A percentile compares a stretch with the other conserved stretches of the same genome.
These are phyloP conservation scores for Hericium erinaceus DNA, from an alignment of 768 basidiomycete species.

Conservation along the genomic window DNA sequence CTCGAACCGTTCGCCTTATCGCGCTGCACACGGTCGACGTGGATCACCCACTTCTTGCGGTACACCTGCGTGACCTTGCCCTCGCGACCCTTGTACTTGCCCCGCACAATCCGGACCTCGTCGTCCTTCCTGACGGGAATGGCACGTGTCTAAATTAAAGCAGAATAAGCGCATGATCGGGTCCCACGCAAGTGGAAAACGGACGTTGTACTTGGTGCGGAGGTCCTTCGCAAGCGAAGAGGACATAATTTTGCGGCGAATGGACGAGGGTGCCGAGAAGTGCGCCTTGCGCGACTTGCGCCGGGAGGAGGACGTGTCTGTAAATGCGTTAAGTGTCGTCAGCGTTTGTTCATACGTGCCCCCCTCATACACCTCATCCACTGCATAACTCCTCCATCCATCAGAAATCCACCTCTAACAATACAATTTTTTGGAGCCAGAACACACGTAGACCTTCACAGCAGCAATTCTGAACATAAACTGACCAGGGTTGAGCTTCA, in stretches of 20 bases:
- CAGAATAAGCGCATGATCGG: neutral
- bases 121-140: conserved; percentile 96
- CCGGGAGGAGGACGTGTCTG: conserved; percentile 86
- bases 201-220: conserved; percentile 81
- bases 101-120: conserved; percentile 93
- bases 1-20: conserved; percentile 97
- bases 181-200: conserved; percentile 19
- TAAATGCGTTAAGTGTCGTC: conserved; percentile 2
- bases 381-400: conserved; percentile 39
- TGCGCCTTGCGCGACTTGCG: conserved; percentile 99
- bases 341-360: conserved; percentile 24
- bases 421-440: conserved; percentile 16
- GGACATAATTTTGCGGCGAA: conserved; percentile 97
- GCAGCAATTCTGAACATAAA: conserved; percentile 22
- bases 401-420: conserved; percentile 27
- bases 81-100: conserved; percentile 98
- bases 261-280: conserved; percentile 89
- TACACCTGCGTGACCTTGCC: conserved; percentile 97
- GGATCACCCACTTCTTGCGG: conserved; percentile 98
- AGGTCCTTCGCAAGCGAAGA: conserved; percentile 94
- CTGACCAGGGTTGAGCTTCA: conserved; percentile 83
- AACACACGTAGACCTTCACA: conserved; percentile 14
- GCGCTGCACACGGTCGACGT: conserved; percentile 94
- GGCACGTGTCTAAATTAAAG: conserved; percentile 59
- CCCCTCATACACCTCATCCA: conserved; percentile 9